Evolutionary conservation across 192 early-diverging fungal genomes (phyloP).

Genomic region (Backusella circina): DNA sequence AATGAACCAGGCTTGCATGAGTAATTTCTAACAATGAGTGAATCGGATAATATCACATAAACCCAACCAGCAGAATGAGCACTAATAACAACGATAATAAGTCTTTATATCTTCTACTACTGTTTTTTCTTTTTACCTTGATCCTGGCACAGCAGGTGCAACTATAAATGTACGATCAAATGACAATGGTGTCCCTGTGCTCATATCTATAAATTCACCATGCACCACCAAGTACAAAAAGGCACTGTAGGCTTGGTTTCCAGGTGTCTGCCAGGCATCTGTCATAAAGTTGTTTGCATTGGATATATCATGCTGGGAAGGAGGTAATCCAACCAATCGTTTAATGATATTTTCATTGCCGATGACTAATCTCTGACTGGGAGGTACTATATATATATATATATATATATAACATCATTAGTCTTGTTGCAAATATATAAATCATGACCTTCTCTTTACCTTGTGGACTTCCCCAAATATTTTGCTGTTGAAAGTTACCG

Average conservation of each 20-base stretch:
- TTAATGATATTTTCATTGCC: constrained; percentile 22
- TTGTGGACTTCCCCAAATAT: constrained; percentile 10
- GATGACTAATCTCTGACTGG: background rate
- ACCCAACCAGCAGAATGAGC: constrained; percentile 32
- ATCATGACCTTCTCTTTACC: constrained; percentile 5
- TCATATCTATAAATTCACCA: constrained; percentile 28
- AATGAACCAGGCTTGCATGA: constrained; percentile 7
- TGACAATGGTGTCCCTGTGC: constrained; percentile 18
- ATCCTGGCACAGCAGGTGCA: constrained; percentile 35
- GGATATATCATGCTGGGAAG: constrained; percentile 39
- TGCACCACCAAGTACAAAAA: constrained; percentile 25
- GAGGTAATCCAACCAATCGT: constrained; percentile 24
- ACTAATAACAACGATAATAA: background rate
- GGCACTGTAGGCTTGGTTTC: constrained; percentile 15
- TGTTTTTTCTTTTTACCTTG: constrained; percentile 25
- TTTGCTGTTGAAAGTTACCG: constrained; percentile 6
- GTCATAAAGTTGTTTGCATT: constrained; percentile 36
- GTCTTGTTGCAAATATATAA: background rate
- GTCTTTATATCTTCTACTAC: no score
- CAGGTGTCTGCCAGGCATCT: constrained; percentile 48
- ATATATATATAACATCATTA: background rate
- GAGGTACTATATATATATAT: background rate
- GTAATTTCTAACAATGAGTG: constrained; percentile 18
- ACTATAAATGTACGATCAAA: constrained; percentile 48
- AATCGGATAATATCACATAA: constrained; percentile 32